Evolutionary conservation across 2,329 filamentous ascomycete genomes (phyloP).

Genomic region (Diaporthe destruens): DNA sequence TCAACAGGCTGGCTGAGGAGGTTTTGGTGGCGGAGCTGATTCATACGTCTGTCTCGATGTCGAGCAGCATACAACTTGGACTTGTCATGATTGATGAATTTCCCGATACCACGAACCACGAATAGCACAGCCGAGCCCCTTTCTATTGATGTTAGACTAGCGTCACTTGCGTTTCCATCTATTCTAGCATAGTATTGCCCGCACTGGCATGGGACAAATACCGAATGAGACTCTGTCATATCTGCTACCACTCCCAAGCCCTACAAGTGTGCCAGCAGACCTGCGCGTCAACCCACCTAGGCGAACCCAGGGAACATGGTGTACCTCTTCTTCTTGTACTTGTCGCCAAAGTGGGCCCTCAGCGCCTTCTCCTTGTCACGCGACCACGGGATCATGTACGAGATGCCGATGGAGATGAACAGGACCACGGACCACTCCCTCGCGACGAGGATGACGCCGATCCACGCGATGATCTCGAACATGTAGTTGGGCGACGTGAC

Average conservation of each 20-base stretch:
- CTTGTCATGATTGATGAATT: slow-evolving; percentile 37
- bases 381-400: slow-evolving; percentile 89
- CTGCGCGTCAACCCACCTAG: slow-evolving; percentile 55
- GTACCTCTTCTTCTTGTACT: slow-evolving; percentile 95
- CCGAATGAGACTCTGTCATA: neutral
- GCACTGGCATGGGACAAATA: neutral
- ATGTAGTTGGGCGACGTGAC: slow-evolving; percentile 99
- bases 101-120: slow-evolving; percentile 45
- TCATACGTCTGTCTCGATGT: slow-evolving; percentile 55
- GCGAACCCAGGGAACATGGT: slow-evolving; percentile 84
- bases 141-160: slow-evolving; percentile 6
- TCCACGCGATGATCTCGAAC: slow-evolving; percentile 90
- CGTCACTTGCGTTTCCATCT: slow-evolving; percentile 17
- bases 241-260: neutral
- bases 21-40: slow-evolving; percentile 55
- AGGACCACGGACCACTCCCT: slow-evolving; percentile 82
- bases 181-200: slow-evolving; percentile 8
- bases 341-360: slow-evolving; percentile 89
- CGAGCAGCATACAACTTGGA: slow-evolving; percentile 53
- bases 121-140: neutral
- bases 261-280: neutral
- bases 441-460: slow-evolving; percentile 83
- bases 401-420: slow-evolving; percentile 79
- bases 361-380: slow-evolving; percentile 93
- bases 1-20: slow-evolving; percentile 32